Conservation (phyloP, 2,329 filamentous ascomycete species). For the Colletotrichum sp. region DNA sequence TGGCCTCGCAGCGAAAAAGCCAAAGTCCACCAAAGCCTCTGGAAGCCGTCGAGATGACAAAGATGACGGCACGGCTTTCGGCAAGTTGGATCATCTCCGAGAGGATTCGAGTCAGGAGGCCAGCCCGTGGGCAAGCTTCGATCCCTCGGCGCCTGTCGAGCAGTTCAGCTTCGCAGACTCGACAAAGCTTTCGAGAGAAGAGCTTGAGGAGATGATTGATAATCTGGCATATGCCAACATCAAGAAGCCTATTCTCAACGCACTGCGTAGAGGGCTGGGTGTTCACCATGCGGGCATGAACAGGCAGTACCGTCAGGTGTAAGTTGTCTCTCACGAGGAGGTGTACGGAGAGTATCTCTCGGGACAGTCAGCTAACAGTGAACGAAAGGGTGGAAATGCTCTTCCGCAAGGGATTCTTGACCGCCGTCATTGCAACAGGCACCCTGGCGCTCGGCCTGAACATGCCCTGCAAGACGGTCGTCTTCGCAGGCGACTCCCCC, state of each 20-base stretch:
- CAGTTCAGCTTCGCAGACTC: constrained; percentile 71
- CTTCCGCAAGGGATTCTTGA: constrained; percentile 74
- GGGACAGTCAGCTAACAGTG: not conserved
- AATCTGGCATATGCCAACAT: constrained; percentile 58
- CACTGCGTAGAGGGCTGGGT: constrained; percentile 71
- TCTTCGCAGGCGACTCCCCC: constrained; percentile 76
- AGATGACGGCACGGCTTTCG: constrained; percentile 37
- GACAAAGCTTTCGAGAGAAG: constrained; percentile 60
- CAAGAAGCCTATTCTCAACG: constrained; percentile 58
- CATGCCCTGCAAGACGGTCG: constrained; percentile 83
- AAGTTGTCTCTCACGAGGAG: constrained; percentile 28
- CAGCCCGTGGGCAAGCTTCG: constrained; percentile 67
- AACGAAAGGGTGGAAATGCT: constrained; percentile 67
- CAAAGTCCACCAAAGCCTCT: constrained; percentile 29
- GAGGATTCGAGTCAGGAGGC: constrained; percentile 61
- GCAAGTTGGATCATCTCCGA: constrained; percentile 61
- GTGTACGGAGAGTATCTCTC: not conserved
- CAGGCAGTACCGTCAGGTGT: constrained; percentile 73
- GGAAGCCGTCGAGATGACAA: constrained; percentile 21
- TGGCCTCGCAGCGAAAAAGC: constrained; percentile 34
- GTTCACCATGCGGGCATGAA: constrained; percentile 85
- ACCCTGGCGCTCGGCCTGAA: constrained; percentile 82
- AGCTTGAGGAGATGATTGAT: constrained; percentile 60
- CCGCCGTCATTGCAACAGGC: constrained; percentile 76
- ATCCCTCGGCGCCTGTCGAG: constrained; percentile 67